phyloP scores from a whole-genome alignment of 306 rosid species.

The Dalbergia oliveri region DNA sequence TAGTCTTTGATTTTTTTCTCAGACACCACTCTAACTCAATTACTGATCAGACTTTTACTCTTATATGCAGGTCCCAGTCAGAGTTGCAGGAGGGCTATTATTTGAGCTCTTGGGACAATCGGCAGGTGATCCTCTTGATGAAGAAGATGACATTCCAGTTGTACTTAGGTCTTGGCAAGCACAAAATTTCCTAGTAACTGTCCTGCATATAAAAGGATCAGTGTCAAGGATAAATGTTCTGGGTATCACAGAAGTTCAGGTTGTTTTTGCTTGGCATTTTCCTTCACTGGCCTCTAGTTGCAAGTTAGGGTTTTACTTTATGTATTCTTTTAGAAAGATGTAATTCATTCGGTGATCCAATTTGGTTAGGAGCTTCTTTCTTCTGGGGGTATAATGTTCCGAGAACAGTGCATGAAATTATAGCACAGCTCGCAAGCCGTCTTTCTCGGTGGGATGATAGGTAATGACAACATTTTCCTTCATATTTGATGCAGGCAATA shows the following conservation, averaged over 20 bases:
- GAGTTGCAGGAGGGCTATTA: constrained; percentile 93
- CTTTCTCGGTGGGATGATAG: constrained; percentile 99
- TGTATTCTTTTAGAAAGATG: constrained; percentile 27
- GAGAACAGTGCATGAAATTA: constrained; percentile 90
- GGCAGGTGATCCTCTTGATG: constrained; percentile 80
- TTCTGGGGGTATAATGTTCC: constrained; percentile 83
- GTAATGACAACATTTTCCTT: constrained; percentile 53
- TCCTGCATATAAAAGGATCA: constrained; percentile 77
- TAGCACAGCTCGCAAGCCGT: constrained; percentile 80
- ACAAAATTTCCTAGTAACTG: constrained; percentile 86
- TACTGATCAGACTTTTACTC: constrained; percentile 35
- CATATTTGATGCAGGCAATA: constrained; percentile 10
- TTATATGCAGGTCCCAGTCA: constrained; percentile 80
- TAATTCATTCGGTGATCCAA: constrained; percentile 27
- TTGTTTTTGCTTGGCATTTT: constrained; percentile 49
- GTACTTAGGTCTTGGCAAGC: constrained; percentile 98
- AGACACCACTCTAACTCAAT: constrained; percentile 1
- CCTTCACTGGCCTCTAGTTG: constrained; percentile 37
- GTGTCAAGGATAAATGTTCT: constrained; percentile 69
- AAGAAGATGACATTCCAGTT: constrained; percentile 92
- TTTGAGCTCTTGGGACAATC: constrained; percentile 98
- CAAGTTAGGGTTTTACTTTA: constrained; percentile 16
- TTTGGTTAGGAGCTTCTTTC: constrained; percentile 83
- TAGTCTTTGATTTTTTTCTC: not conserved
- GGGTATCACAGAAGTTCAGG: constrained; percentile 98